Evolutionary conservation across 768 basidiomycete genomes (phyloP), one percentile per base, ranked within the genome.

Genomic region (Boletus huronensis): DNA sequence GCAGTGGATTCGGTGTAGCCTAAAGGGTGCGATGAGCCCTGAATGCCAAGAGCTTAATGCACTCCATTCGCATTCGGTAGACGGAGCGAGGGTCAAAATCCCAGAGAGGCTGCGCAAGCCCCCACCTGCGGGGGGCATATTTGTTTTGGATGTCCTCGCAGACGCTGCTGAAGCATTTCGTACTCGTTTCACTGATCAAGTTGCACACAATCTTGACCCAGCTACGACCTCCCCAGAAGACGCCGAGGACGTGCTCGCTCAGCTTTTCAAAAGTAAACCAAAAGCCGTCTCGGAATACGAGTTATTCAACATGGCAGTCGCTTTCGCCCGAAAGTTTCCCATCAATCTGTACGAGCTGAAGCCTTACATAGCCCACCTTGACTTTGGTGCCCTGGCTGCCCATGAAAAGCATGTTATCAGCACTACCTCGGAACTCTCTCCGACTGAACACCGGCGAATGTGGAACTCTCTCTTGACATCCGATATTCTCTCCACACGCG

Each of bases 1-100:
- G 2, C 80, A 81, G 65, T 87, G 85, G 85, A 77, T 79, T 46
- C 75, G 79, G 2, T 71, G 70, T 39, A 81, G 77, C 52, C 77
- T 80, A 0, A 66, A 77, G 45, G 85, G 85, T 28, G 84, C 84
- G 0, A 70, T 85, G 58, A 79, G 81, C 60, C 68, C 77, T 0
- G 80, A 88, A 69, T 88, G 85, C 58, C 85, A 87, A 60, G 85
- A 88, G 61, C 72, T 88, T 25, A 87, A 87, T 55, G 85, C 84
- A 0, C 68, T 88, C 9, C 84, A 88, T 59, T 88, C 85, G 3
- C 82, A 84, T 50, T 82, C 80, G 3, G 85, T 87, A 1, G 85
- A 87, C 58, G 85, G 85, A 0, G 85, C 80, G 1, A 74, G 75
- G 11, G 77, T 87, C 48, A 64, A 29, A 28, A 50, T 62, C 42